Percentiles rank a stretch among this genome's conserved stretches.
phyloP scores from a whole-genome alignment of 2,329 filamentous ascomycete genomes.

The Microascus cirrosus region DNA sequence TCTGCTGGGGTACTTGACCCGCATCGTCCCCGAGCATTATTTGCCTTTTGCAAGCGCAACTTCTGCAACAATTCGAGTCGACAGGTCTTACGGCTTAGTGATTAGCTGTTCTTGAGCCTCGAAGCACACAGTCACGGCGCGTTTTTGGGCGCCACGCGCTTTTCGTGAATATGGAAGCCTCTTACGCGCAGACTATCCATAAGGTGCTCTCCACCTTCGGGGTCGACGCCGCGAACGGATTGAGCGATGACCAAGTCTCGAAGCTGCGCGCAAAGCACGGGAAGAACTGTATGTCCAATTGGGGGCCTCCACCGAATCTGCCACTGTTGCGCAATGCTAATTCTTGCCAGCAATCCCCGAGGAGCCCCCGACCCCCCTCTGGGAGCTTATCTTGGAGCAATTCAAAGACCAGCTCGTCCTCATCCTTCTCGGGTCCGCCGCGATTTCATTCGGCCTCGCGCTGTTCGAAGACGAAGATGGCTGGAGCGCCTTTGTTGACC shows the following conservation, averaged over 20 bases:
- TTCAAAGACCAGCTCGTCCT: constrained; percentile 98
- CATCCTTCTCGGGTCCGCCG: constrained; percentile 85
- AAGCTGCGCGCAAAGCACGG: constrained; percentile 47
- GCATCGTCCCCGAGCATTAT: neutral
- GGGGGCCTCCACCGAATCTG: neutral
- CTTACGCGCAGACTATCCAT: constrained; percentile 45
- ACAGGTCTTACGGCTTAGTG: neutral
- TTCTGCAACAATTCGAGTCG: neutral
- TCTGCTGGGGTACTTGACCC: neutral
- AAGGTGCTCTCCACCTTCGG: constrained; percentile 48
- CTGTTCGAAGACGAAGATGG: constrained; percentile 88
- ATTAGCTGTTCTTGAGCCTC: neutral
- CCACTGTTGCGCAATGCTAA: neutral
- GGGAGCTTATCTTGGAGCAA: constrained; percentile 94
- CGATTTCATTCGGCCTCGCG: constrained; percentile 85
- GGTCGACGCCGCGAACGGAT: constrained; percentile 42
- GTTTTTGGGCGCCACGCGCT: neutral
- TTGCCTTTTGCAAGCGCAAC: neutral
- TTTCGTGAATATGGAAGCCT: constrained; percentile 44
- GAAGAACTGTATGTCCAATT: constrained; percentile 44
- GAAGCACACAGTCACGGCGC: neutral
- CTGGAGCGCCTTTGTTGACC: constrained; percentile 96
- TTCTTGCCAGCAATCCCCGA: constrained; percentile 48
- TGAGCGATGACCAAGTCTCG: constrained; percentile 47
- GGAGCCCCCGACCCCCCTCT: constrained; percentile 89